These are phyloP conservation scores for Lepiota brunneoincarnata DNA, from an alignment of 768 basidiomycete genomes.

Conservation along the genomic window DNA sequence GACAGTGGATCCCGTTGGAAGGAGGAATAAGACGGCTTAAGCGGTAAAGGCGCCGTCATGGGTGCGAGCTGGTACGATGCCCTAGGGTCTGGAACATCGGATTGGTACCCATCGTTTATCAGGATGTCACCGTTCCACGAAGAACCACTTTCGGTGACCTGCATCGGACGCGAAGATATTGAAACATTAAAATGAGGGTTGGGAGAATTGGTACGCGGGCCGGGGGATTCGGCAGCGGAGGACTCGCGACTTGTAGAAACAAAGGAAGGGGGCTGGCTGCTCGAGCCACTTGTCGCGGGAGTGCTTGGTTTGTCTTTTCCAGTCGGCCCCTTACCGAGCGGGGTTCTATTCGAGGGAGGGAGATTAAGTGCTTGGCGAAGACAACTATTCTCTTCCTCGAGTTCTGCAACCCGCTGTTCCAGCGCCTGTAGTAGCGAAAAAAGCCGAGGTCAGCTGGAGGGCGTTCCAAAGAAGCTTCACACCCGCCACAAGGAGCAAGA, in stretches of 20 bases:
- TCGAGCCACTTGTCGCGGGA: neutral
- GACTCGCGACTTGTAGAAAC: conserved; percentile 38
- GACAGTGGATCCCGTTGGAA: conserved; percentile 35
- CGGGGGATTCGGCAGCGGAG: conserved; percentile 41
- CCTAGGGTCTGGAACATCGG: conserved; percentile 37
- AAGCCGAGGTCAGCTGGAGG: conserved; percentile 20
- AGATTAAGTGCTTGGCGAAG: conserved; percentile 71
- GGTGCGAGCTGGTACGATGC: conserved; percentile 44
- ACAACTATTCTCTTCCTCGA: conserved; percentile 80
- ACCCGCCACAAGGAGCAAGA: conserved; percentile 27
- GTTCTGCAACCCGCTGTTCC: conserved; percentile 75
- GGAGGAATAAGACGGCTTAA: conserved; percentile 45
- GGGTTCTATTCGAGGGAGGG: conserved; percentile 67
- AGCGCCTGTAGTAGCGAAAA: conserved; percentile 57
- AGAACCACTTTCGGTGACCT: conserved; percentile 43
- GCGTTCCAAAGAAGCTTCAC: conserved; percentile 41
- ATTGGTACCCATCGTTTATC: conserved; percentile 40
- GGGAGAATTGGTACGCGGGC: conserved; percentile 56
- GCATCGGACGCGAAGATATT: conserved; percentile 41
- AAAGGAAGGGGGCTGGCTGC: conserved; percentile 25
- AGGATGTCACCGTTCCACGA: conserved; percentile 58
- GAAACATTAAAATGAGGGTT: conserved; percentile 59
- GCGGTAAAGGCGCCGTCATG: conserved; percentile 44
- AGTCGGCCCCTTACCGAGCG: conserved; percentile 82
- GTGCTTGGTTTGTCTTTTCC: conserved; percentile 77